Evolutionary conservation across 2,329 filamentous ascomycete species (phyloP).

Genomic region (Cucurbitaria berberidis): DNA sequence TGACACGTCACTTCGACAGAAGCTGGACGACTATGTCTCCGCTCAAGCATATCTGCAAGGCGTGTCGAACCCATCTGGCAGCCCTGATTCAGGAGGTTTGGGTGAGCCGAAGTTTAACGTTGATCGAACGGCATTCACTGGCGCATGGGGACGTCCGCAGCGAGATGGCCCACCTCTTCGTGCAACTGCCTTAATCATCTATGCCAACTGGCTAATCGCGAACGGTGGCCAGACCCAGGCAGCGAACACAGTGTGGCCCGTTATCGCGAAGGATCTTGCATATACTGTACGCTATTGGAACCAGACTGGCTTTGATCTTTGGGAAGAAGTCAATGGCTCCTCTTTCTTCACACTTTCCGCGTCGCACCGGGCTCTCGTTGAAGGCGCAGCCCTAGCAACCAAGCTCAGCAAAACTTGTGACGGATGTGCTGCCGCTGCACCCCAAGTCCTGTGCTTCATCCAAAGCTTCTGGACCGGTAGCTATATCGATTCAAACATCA

Average conservation of each 20-base stretch:
- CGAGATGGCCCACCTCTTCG: constrained; percentile 79
- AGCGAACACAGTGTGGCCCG: constrained; percentile 68
- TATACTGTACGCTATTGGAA: constrained; percentile 76
- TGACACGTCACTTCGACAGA: constrained; percentile 62
- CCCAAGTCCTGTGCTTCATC: constrained; percentile 74
- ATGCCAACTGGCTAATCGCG: constrained; percentile 72
- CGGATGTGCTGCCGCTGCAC: constrained; percentile 68
- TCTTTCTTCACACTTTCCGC: constrained; percentile 80
- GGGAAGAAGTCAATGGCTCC: constrained; percentile 79
- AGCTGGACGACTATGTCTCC: constrained; percentile 71
- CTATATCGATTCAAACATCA: constrained; percentile 73
- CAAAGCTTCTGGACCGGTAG: constrained; percentile 75
- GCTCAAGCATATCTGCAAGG: constrained; percentile 71
- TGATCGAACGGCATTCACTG: constrained; percentile 68
- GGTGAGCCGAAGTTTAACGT: constrained; percentile 77
- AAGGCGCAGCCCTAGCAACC: constrained; percentile 71
- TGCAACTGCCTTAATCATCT: constrained; percentile 74
- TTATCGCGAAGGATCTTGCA: constrained; percentile 75
- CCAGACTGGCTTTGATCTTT: constrained; percentile 72
- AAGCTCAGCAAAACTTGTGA: constrained; percentile 66
- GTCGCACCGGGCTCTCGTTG: constrained; percentile 68
- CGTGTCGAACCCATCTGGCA: constrained; percentile 72
- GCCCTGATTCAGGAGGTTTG: constrained; percentile 58
- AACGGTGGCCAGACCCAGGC: constrained; percentile 60
- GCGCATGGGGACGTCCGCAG: constrained; percentile 78